Evolutionary conservation across 192 early-diverging fungal genomes (phyloP).

Genomic region (Helicostylum pulchrum): DNA sequence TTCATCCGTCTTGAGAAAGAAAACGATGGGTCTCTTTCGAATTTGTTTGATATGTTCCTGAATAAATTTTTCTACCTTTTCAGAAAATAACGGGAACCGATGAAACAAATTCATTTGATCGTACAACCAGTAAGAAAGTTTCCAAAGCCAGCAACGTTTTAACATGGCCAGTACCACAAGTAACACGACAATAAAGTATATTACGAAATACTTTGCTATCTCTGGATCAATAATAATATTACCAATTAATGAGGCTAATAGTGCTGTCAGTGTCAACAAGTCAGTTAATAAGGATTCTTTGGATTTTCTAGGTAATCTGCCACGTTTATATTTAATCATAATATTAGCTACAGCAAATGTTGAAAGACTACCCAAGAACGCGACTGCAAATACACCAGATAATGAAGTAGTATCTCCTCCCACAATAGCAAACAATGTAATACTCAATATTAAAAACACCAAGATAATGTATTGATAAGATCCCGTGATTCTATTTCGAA

Average conservation of each 20-base stretch:
- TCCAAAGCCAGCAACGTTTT: constrained; percentile 42
- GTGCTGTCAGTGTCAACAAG: constrained; percentile 25
- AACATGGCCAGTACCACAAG: constrained; percentile 38
- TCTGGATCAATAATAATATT: constrained; percentile 43
- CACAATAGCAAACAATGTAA: constrained; percentile 43
- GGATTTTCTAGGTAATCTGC: constrained; percentile 35
- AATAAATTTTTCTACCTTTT: constrained; percentile 17
- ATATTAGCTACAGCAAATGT: constrained; percentile 45
- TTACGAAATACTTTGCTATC: constrained; percentile 47
- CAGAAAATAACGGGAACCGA: constrained; percentile 10
- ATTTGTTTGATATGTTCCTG: constrained; percentile 32
- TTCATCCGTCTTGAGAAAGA: constrained; percentile 57
- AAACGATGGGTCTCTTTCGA: constrained; percentile 44
- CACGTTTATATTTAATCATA: constrained; percentile 46
- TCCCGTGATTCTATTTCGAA: constrained; percentile 40
- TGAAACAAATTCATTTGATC: constrained; percentile 24
- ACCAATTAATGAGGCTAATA: constrained; percentile 38
- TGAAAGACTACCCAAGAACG: constrained; percentile 46
- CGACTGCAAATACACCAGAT: constrained; percentile 51
- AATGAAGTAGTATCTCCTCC: constrained; percentile 42
- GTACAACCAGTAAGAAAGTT: constrained; percentile 28
- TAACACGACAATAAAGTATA: constrained; percentile 46
- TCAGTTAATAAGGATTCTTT: constrained; percentile 31
- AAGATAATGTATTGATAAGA: constrained; percentile 51
- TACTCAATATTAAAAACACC: constrained; percentile 45